Base-by-base conservation (phyloP, 306 rosid genomes). In the Rosa persica region DNA sequence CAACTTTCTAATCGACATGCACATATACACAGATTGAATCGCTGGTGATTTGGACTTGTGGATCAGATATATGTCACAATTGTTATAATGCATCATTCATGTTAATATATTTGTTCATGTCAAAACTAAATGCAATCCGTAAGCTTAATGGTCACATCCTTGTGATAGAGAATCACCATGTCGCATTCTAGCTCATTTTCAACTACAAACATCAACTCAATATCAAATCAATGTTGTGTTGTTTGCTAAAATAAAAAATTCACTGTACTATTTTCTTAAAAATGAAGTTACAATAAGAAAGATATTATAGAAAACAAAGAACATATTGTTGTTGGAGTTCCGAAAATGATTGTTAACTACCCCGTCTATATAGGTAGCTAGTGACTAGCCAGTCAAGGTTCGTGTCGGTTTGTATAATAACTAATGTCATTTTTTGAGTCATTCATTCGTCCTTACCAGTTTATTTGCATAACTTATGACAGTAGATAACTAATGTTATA, bases 341-440 rank as follows among this genome's bases (percentile, higher is more conserved):
- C 15, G 76, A 78, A 69, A 69, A 70, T 69, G 76, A 78, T 20
- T 19, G 70, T 19, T 20, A 55, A 78, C 48, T 27, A 51, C 60
- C 36, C 6, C 8, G 6, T 49, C 22, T 51, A 15, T 5, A 30
- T 25, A 13, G 48, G 15, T 8, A 3, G 6, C 7, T 48, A 1
- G 34, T 30, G 34, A 1, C 34, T 51, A 16, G 6, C 7, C 15
- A 2, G 11, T 77, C 0, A 8, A 42, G 12, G 7, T 70, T 70
- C 6, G 3, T 16, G 19, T 52, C 7, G 23, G 1, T 52, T 47
- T 47, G 16, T 11, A 47, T 47, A 36, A 51, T 54, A 39, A 39
- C 15, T 39, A 74, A n/a, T 39, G 40, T 57, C 42, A 58, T 15
- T 40, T 43, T 38, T 57, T 54, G 36, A 61, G 48, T 43, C 44